These are phyloP conservation scores for Ganoderma lingzhi DNA, from an alignment of 1,284 basidiomycete species.

Conservation along the genomic window DNA sequence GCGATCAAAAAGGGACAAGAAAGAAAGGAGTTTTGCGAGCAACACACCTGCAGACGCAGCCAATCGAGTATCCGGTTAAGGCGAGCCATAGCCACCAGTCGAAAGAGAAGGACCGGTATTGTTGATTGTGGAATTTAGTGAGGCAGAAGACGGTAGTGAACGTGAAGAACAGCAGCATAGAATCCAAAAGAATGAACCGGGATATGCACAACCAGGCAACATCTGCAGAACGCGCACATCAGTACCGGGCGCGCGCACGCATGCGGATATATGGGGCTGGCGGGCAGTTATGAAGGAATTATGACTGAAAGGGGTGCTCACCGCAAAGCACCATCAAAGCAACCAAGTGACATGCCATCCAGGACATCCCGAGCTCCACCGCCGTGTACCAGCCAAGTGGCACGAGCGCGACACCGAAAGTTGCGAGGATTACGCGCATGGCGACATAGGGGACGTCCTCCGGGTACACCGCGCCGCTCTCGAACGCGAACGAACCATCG, in stretches of 20 bases:
- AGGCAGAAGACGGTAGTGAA: slow-evolving; percentile 96
- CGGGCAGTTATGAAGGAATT: neutral
- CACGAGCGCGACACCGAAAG: slow-evolving; percentile 95
- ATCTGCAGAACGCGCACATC: slow-evolving; percentile 58
- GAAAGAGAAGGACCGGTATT: slow-evolving; percentile 91
- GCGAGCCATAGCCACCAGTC: slow-evolving; percentile 98
- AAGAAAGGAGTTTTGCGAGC: neutral
- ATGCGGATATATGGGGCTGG: slow-evolving; percentile 24
- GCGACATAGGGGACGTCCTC: slow-evolving; percentile 89
- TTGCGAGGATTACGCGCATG: slow-evolving; percentile 95
- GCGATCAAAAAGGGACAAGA: neutral
- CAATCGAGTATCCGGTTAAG: slow-evolving; percentile 92
- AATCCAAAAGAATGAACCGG: slow-evolving; percentile 96
- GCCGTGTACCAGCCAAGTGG: slow-evolving; percentile 97
- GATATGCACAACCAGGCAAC: slow-evolving; percentile 97
- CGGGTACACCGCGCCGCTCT: slow-evolving; percentile 90
- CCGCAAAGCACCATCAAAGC: slow-evolving; percentile 94
- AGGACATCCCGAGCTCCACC: slow-evolving; percentile 93
- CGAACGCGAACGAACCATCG: slow-evolving; percentile 93
- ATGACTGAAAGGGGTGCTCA: slow-evolving; percentile 46
- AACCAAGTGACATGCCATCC: slow-evolving; percentile 90
- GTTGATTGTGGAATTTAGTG: slow-evolving; percentile 96
- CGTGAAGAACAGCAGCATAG: slow-evolving; percentile 98
- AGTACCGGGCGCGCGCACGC: slow-evolving; percentile 16
- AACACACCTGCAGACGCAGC: slow-evolving; percentile 89